Base-by-base conservation (phyloP, 192 early-diverging fungal species). In the Backusella circina region DNA sequence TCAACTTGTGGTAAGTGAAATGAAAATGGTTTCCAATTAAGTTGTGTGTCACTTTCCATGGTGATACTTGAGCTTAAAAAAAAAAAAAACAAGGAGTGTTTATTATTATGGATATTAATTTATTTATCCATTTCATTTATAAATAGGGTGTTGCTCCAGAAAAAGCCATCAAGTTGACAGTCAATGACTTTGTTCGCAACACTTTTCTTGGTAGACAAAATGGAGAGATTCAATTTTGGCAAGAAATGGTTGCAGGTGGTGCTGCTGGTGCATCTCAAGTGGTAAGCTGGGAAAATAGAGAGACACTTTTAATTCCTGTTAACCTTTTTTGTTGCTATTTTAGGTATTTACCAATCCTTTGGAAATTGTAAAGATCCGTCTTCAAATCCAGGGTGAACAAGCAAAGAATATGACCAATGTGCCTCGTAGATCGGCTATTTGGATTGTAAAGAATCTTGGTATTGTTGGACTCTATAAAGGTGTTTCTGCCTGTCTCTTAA, bases 361-460 rank as follows among this genome's bases (percentile, higher is more conserved):
- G 74, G 97, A 99, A 84, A 99, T 99, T 82, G 97, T 99, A 85
- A 99, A 99, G 86, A 99, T 99, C 84, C 93, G 95, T 66, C 89
- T 99, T 72, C 97, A 99, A 84, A 86, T 93, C 32, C 92, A 93
- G 77, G 93, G 93, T 79, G 93, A 95, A 82, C 83, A 90, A 44
- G 87, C 90, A 54, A 90, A 89, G 76, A 76, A 83, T 8, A 21
- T 83, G 47, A 77, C 82, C 18, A 28, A 61, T 61, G 54, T 61
- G 8, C 89, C 88, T 9, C 90, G 88, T 69, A 88, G 90, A 37
- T 89, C 91, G 10, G 97, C 97, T 70, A 66, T 97, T 10, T 89
- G 91, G 68, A 99, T 99, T 72, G 92, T 99, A 35, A 91, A 92
- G 44, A 88, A 92, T 79, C 86, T 99, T 15, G 97, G 97, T 72